These are phyloP conservation scores for Talaromyces borbonicus DNA, from an alignment of 495 filamentous ascomycete genomes.

Conservation along the genomic window DNA sequence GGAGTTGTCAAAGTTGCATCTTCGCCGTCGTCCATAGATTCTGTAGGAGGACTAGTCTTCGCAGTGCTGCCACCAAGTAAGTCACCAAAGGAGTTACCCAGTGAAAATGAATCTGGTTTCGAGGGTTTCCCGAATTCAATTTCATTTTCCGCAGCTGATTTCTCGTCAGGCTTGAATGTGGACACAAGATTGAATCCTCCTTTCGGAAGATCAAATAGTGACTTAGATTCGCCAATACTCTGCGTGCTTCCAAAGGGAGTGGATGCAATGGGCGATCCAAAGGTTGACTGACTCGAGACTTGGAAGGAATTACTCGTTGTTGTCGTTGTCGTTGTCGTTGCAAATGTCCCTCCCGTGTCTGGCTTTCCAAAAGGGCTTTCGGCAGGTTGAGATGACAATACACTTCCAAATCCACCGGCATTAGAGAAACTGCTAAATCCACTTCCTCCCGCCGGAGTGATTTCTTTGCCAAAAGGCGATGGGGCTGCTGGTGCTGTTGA, in stretches of 20 bases:
- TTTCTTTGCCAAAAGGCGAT: constrained; percentile 14
- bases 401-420: constrained; percentile 8
- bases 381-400: constrained; percentile 15
- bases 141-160: constrained; percentile 46
- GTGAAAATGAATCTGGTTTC: constrained; percentile 22
- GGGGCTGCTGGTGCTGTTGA: background rate
- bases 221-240: constrained; percentile 24
- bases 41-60: constrained; percentile 17
- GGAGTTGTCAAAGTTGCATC: constrained; percentile 15
- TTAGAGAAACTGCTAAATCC: constrained; percentile 28
- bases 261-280: constrained; percentile 11
- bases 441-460: constrained; percentile 13
- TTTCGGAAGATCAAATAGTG: constrained; percentile 42
- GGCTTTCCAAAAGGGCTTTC: constrained; percentile 22
- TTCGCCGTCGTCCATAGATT: constrained; percentile 33
- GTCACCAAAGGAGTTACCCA: constrained; percentile 21
- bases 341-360: constrained; percentile 19
- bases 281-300: constrained; percentile 7
- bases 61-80: constrained; percentile 14
- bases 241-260: constrained; percentile 27
- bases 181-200: constrained; percentile 63
- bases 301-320: constrained; percentile 3
- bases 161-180: constrained; percentile 69
- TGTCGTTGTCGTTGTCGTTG: constrained; percentile 14
- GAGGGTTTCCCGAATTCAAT: constrained; percentile 36